Conservation (phyloP, 169 alveolate genomes). For the Fabrea salina region DNA sequence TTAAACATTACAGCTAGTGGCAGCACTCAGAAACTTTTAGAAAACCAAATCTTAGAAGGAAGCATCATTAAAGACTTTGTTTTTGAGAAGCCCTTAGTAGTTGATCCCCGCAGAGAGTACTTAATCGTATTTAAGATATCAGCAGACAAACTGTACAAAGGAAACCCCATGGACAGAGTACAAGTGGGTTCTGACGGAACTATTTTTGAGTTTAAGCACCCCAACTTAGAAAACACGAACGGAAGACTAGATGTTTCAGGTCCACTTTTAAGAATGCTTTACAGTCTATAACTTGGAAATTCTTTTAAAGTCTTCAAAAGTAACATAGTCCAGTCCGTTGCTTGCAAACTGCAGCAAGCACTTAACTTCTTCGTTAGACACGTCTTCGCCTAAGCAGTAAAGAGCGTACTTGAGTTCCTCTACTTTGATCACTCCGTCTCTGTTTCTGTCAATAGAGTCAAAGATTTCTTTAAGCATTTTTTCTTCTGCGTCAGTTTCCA, state of each 20-base stretch:
- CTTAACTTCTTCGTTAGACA: conserved; percentile 3
- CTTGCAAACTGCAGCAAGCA: background rate
- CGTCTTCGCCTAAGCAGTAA: conserved; percentile 20
- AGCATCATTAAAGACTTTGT: background rate
- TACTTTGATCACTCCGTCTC: background rate
- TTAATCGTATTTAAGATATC: background rate
- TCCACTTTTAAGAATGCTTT: background rate
- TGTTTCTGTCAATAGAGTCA: background rate
- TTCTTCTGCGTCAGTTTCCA: background rate
- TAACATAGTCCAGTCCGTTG: background rate
- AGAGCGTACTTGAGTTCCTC: conserved; percentile 24
- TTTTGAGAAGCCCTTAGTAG: background rate
- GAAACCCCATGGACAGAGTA: conserved; percentile 12
- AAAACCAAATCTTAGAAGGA: too few relatives aligned
- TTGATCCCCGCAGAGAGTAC: background rate
- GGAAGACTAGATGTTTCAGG: conserved; percentile 6
- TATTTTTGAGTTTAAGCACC: background rate
- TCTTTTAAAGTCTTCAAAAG: background rate
- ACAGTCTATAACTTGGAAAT: conserved; percentile 7
- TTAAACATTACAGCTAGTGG: too few relatives aligned
- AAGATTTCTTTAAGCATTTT: background rate
- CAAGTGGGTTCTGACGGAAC: conserved; percentile 7
- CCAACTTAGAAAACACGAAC: background rate
- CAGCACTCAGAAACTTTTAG: too few relatives aligned
- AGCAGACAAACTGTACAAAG: background rate